Conservation (phyloP, 1,139 yeast genomes). For the Geotrichum aggregatum region DNA sequence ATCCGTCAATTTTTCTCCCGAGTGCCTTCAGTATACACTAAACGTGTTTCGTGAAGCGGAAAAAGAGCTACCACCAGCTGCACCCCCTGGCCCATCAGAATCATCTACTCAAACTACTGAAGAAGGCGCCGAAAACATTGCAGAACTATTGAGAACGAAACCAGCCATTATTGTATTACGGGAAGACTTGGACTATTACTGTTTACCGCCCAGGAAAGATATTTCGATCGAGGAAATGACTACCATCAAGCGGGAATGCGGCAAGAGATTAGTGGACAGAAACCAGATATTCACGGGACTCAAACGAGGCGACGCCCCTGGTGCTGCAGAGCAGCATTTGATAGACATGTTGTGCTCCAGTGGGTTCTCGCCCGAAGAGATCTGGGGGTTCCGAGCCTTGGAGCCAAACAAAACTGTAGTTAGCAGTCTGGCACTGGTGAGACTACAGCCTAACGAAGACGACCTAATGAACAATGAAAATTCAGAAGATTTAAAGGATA, state of each 20-base stretch:
- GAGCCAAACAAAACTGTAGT: conserved; percentile 86
- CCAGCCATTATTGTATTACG: conserved; percentile 90
- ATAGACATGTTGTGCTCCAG: conserved; percentile 89
- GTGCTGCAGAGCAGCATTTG: conserved; percentile 91
- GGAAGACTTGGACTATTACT: conserved; percentile 90
- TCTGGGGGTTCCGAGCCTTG: conserved; percentile 83
- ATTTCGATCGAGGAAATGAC: conserved; percentile 44
- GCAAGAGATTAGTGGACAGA: conserved; percentile 53
- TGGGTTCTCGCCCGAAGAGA: conserved; percentile 64
- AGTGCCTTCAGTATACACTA: conserved; percentile 77
- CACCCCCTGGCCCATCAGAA: conserved; percentile 21
- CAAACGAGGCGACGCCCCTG: conserved; percentile 46
- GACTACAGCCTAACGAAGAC: conserved; percentile 39
- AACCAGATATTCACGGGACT: conserved; percentile 68
- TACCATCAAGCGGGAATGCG: conserved; percentile 65
- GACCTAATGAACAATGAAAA: not conserved
- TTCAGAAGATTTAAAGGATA: not conserved
- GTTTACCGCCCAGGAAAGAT: conserved; percentile 60
- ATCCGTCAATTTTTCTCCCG: conserved; percentile 66
- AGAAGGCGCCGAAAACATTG: conserved; percentile 36
- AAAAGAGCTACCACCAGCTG: conserved; percentile 26
- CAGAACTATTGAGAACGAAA: conserved; percentile 63
- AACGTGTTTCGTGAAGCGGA: conserved; percentile 55
- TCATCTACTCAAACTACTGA: conserved; percentile 4
- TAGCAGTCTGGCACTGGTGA: conserved; percentile 78